These are phyloP conservation scores for Cenchrus fungigraminus DNA, from an alignment of 176 grass and related monocot genomes.

Conservation along the genomic window DNA sequence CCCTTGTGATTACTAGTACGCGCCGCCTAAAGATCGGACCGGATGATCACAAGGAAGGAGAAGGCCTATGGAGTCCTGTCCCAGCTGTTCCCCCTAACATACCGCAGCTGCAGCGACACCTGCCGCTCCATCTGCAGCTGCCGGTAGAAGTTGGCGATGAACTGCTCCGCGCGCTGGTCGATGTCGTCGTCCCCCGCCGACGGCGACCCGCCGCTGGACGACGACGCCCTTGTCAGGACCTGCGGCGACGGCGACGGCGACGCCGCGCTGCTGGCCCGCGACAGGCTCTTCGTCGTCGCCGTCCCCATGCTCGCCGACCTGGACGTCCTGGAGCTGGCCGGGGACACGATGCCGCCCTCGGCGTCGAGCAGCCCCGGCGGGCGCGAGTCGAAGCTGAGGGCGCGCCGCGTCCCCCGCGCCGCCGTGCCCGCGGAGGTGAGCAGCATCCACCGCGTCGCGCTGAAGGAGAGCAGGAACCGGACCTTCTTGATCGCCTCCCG, in stretches of 20 bases:
- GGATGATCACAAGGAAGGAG: not conserved
- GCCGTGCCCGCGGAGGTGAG: constrained; percentile 27
- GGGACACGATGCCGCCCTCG: constrained; percentile 4
- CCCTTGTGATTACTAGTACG: too few relatives aligned
- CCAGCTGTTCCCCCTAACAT: constrained; percentile 40
- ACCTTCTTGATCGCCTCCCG: constrained; percentile 66
- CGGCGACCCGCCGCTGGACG: constrained; percentile 11
- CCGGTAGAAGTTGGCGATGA: constrained; percentile 67
- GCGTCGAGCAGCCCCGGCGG: constrained; percentile 53
- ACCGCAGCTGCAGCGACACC: constrained; percentile 74
- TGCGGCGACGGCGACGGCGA: not conserved
- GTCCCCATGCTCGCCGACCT: constrained; percentile 40
- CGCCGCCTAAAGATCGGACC: not conserved
- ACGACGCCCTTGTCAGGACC: constrained; percentile 17
- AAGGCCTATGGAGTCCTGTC: constrained; percentile 26
- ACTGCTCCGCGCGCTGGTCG: constrained; percentile 62
- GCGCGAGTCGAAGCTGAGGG: constrained; percentile 49
- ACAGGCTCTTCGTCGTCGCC: constrained; percentile 13
- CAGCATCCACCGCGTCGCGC: constrained; percentile 71
- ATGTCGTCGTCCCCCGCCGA: constrained; percentile 44
- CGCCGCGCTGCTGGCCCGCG: constrained; percentile 47
- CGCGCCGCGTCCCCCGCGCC: not conserved
- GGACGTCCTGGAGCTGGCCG: constrained; percentile 1
- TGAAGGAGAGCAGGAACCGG: constrained; percentile 71
- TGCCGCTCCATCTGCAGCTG: constrained; percentile 80